Conservation (phyloP, 2,329 filamentous ascomycete genomes). For the Colletotrichum phormii region DNA sequence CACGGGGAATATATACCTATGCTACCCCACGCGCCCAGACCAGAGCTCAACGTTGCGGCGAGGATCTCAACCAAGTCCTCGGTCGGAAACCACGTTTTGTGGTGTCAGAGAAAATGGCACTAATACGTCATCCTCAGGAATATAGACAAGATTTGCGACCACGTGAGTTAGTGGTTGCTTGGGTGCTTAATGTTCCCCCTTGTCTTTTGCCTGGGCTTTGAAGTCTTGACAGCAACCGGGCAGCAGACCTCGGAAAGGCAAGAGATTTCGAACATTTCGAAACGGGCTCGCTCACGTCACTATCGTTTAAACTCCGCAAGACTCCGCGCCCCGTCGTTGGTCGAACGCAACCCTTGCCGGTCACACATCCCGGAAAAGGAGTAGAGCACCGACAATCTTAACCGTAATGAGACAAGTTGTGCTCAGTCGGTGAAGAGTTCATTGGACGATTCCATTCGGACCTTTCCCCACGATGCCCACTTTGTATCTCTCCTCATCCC, state of each 20-base stretch:
- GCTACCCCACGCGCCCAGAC: neutral
- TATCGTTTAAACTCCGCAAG: conserved; percentile 32
- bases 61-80: neutral
- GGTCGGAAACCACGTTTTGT: conserved; percentile 8
- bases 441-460: conserved; percentile 10
- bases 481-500: neutral
- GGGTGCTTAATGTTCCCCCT: no score
- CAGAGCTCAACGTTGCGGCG: neutral
- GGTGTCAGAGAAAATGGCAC: conserved; percentile 3
- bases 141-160: neutral
- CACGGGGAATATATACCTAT: neutral
- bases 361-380: conserved; percentile 4
- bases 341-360: conserved; percentile 3
- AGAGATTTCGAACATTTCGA: conserved; percentile 25
- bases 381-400: conserved; percentile 1
- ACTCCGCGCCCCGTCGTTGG: conserved; percentile 18
- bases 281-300: conserved; percentile 27
- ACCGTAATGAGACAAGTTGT: conserved; percentile 1
- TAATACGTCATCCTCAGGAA: conserved; percentile 12
- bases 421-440: conserved; percentile 1
- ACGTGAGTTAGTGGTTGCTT: neutral
- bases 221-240: neutral
- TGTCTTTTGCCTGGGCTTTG: neutral
- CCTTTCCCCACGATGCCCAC: conserved; percentile 16
- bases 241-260: neutral